Base-by-base conservation (phyloP, 1,139 yeast genomes). In the Taphrina communis region DNA sequence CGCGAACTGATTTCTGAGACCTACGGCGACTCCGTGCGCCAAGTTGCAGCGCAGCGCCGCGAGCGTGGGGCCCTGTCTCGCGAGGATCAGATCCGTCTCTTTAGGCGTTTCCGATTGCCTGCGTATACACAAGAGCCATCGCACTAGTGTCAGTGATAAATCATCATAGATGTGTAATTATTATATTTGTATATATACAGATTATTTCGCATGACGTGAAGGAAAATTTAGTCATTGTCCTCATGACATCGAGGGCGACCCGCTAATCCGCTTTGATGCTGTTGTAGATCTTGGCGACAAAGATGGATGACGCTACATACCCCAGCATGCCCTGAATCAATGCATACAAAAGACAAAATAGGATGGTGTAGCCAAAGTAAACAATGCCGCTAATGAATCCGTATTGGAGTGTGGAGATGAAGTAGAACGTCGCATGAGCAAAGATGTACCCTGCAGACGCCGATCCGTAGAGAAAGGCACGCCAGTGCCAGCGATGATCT, bases 401-500 rank as follows among this genome's bases (percentile, higher is more conserved):
- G 42, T 58, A 58, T 12, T 44, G 62, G 14, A 58, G 42, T 35
- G 21, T 31, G 39, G 53, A 44, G 70, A 85, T 75, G 75, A 86
- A 85, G 76, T 90, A 90, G 75, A 88, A 89, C 31, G 88, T 75
- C 8, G 95, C 86, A 76, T 89, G 90, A 1, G 82, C 79, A 74
- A 85, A 85, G 72, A 91, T 83, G 79, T 88, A 90, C 82, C 88
- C 82, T 36, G 92, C 86, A 41, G 86, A 83, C 71, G 92, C 86
- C 0, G 90, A 83, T 2, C 96, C 92, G 51, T 87, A 86, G 71
- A 86, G 78, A 77, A 90, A 90, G 19, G 92, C 82, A 73, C 88
- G 82, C 97, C 97, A 91, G 76, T 90, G 90, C 97, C 97, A 91
- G 71, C 82, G 79, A 68, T 87, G 86, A 75, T 88, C 86, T 68